phyloP scores from a whole-genome alignment of 192 early-diverging fungal species.

The Coemansia sp. region DNA sequence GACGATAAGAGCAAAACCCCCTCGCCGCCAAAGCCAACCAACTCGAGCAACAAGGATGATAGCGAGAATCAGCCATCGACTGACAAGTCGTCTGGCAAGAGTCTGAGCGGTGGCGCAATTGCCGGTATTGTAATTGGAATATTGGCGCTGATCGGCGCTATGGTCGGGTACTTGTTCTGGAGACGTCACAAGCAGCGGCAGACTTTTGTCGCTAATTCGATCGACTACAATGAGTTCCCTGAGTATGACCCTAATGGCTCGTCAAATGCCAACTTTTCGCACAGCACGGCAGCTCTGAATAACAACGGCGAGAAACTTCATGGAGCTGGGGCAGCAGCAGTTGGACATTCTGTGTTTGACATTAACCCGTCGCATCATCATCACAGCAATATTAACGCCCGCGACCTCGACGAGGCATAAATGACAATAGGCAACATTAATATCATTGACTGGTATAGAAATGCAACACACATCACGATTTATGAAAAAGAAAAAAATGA shows the following conservation, averaged over 20 bases:
- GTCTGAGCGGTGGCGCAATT: constrained; percentile 45
- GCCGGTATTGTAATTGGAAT: constrained; percentile 44
- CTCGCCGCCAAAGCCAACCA: background rate
- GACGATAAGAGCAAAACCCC: background rate
- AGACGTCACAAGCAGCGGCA: constrained; percentile 36
- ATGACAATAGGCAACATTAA: background rate
- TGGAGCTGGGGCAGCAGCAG: background rate
- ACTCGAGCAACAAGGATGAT: background rate
- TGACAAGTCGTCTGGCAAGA: constrained; percentile 1
- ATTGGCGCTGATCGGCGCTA: constrained; percentile 14
- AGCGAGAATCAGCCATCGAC: background rate
- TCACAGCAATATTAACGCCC: constrained; percentile 34
- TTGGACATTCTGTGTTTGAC: constrained; percentile 31
- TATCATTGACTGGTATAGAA: background rate
- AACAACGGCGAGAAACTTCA: constrained; percentile 14
- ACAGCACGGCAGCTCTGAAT: background rate
- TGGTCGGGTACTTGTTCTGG: constrained; percentile 39
- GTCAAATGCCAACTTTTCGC: constrained; percentile 5
- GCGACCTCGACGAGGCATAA: constrained; percentile 44
- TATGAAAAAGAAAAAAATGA: background rate
- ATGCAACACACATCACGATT: background rate
- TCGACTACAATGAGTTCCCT: constrained; percentile 56
- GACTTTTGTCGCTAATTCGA: constrained; percentile 25
- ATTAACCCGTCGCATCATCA: constrained; percentile 35
- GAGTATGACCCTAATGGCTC: constrained; percentile 38